phyloP scores from a whole-genome alignment of 192 early-diverging fungal species.

The Coemansia sp. region DNA sequence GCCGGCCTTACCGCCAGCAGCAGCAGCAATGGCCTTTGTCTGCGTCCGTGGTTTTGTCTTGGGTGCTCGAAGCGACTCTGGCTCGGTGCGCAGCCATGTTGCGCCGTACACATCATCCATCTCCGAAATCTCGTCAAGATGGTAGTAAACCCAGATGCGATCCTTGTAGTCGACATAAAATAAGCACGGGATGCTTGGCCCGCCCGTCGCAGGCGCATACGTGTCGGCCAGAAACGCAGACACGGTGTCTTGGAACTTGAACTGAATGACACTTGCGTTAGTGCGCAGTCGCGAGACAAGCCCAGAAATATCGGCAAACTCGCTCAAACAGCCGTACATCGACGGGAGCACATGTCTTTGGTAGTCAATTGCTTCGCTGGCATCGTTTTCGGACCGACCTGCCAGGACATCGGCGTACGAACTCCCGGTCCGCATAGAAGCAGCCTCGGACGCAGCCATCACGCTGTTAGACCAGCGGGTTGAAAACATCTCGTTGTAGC shows the following conservation, averaged over 20 bases:
- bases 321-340: slow-evolving; percentile 34
- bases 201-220: slow-evolving; percentile 51
- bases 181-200: slow-evolving; percentile 54
- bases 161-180: slow-evolving; percentile 57
- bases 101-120: slow-evolving; percentile 56
- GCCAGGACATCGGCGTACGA: not conserved
- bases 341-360: slow-evolving; percentile 20
- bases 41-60: not conserved
- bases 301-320: slow-evolving; percentile 36
- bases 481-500: slow-evolving; percentile 45
- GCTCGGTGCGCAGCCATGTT: slow-evolving; percentile 46
- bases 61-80: slow-evolving; percentile 6
- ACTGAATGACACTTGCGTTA: slow-evolving; percentile 53
- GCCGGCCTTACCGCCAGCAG: slow-evolving; percentile 19
- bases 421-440: not conserved
- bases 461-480: slow-evolving; percentile 31
- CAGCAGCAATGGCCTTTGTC: slow-evolving; percentile 17
- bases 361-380: slow-evolving; percentile 9
- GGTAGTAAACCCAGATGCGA: slow-evolving; percentile 56
- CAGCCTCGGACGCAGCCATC: slow-evolving; percentile 19
- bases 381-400: slow-evolving; percentile 24
- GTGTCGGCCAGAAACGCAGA: slow-evolving; percentile 52
- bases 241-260: slow-evolving; percentile 56
- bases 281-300: slow-evolving; percentile 45
- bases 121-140: slow-evolving; percentile 52